Evolutionary conservation across 2,329 filamentous ascomycete genomes (phyloP), one percentile per base, ranked within the genome.

Genomic region (Apiospora hydei): DNA sequence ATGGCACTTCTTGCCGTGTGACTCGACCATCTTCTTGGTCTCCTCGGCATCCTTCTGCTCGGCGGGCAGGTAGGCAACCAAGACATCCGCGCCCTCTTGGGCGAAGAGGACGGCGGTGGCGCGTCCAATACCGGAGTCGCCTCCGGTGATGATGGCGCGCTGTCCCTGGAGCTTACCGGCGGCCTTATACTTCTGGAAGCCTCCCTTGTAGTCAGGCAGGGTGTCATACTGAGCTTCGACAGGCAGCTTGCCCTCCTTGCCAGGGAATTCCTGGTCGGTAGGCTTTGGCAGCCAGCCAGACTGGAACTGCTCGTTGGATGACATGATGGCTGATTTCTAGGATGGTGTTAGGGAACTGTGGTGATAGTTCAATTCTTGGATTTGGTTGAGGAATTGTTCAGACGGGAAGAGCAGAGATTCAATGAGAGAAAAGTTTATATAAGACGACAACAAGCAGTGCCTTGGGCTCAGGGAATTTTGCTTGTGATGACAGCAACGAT

Each of bases 61-160:
- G 46, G 93, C 88, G 0, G 92, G 90, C 0, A 95, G 86, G 77
- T 96, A 94, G 4, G 89, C 88, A 75, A 96, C 94, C 72, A 93
- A 85, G 69, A 88, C 89, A 74, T 93, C 90, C 18, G 93, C 93
- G 7, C 93, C 94, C 81, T 96, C 94, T 87, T 94, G 92, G 51
- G 93, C 93, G 77, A 92, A 96, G 0, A 96, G 85, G 21, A 96
- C 87, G 1, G 94, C 93, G 1, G 91, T 89, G 0, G 94, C 91
- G 49, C 93, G 90, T 8, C 94, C 93, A 75, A 96, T 96, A 1
- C 94, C 93, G 8, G 89, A 92, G 81, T 96, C 93, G 4, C 94
- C 94, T 21, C 93, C 93, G 0, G 94, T 96, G 77, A 96, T 96
- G 72, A 96, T 82, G 10, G 93, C 93, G 72, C 90, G 93, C 82